phyloP scores from a whole-genome alignment of 208 protist genomes.

The Naegleria fowleri region DNA sequence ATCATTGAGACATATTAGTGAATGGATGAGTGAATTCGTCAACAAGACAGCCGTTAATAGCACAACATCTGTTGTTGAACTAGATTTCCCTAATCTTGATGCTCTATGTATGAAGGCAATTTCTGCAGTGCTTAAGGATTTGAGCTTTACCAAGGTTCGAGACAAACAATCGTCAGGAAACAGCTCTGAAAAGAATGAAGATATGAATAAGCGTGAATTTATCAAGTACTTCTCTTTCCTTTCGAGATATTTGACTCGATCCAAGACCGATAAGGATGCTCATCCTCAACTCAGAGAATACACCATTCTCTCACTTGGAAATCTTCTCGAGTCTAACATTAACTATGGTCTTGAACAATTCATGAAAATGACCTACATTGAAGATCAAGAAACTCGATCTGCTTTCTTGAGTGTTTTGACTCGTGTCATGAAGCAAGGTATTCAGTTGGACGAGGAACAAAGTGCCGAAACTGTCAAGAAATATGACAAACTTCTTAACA shows the following conservation, averaged over 20 bases:
- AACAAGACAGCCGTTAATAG: neutral
- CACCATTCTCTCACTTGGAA: neutral
- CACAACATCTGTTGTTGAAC: neutral
- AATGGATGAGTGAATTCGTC: constrained; percentile 23
- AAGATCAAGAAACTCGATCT: constrained; percentile 19
- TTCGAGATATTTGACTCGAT: neutral
- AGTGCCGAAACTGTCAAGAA: neutral
- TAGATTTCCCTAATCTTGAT: neutral
- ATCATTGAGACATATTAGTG: neutral
- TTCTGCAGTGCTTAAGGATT: neutral
- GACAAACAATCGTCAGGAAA: neutral
- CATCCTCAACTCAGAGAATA: neutral
- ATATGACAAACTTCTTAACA: constrained; percentile 6
- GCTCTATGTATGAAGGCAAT: constrained; percentile 9
- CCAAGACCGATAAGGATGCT: neutral
- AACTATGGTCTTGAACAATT: constrained; percentile 21
- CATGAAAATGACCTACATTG: constrained; percentile 7
- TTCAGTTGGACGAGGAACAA: neutral
- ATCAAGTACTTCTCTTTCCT: constrained; percentile 16
- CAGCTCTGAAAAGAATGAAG: neutral
- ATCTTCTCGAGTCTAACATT: neutral
- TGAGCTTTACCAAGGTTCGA: neutral
- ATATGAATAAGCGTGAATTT: constrained; percentile 16
- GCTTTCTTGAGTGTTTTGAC: constrained; percentile 15
- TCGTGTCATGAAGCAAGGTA: constrained; percentile 19